phyloP scores from a whole-genome alignment of 352 stramenopile species.

The Globisporangium echinulatum region DNA sequence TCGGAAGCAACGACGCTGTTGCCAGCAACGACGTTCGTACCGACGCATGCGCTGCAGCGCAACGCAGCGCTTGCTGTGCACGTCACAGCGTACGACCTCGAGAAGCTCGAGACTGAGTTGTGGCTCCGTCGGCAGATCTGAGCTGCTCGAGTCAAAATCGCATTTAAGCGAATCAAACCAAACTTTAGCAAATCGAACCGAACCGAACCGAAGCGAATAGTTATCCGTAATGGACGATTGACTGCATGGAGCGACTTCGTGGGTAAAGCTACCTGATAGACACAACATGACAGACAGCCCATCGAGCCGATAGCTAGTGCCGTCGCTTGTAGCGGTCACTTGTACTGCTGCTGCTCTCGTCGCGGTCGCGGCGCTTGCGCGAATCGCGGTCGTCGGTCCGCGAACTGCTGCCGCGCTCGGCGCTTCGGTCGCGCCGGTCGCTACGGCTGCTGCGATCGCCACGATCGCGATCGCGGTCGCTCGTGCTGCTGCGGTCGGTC shows the following conservation, averaged over 20 bases:
- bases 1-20: constrained; percentile 6
- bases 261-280: no score
- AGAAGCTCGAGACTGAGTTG: constrained; percentile 79
- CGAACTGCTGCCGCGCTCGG: constrained; percentile 14
- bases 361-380: constrained; percentile 52
- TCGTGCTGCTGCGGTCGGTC: constrained; percentile 14
- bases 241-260: no score
- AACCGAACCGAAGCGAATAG: no score
- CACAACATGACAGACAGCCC: not conserved
- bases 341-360: constrained; percentile 25
- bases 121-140: constrained; percentile 78
- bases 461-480: constrained; percentile 15
- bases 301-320: constrained; percentile 22
- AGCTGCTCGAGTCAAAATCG: not conserved
- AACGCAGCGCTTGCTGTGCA: constrained; percentile 45
- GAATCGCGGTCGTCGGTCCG: constrained; percentile 60
- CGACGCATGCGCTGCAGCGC: constrained; percentile 50
- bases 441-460: constrained; percentile 21
- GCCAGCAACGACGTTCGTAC: constrained; percentile 70
- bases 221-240: no score
- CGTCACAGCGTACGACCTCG: constrained; percentile 67
- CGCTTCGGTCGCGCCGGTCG: constrained; percentile 22
- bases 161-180: no score
- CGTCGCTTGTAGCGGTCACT: constrained; percentile 32
- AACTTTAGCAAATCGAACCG: no score